Percentiles rank a stretch among this genome's conserved stretches.
phyloP scores from a whole-genome alignment of 2,329 filamentous ascomycete species.

The Raffaelea albimanens region DNA sequence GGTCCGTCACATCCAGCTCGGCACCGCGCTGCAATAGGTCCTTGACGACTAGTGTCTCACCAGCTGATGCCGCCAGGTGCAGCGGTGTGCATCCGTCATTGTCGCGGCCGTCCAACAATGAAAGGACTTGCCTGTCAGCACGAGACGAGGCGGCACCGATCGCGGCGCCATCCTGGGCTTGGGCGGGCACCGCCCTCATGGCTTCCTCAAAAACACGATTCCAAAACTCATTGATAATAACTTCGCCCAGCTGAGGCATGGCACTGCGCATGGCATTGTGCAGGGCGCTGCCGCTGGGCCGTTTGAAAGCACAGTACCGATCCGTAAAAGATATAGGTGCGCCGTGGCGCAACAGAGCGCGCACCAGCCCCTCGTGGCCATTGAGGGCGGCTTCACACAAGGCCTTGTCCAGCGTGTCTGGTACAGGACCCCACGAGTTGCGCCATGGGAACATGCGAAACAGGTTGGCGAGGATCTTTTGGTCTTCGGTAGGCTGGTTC shows the following conservation, averaged over 20 bases:
- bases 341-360: constrained; percentile 13
- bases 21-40: constrained; percentile 10
- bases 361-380: constrained; percentile 9
- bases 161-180: not conserved
- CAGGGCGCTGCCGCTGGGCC: constrained; percentile 4
- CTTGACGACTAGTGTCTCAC: constrained; percentile 1
- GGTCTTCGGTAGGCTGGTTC: not conserved
- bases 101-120: constrained; percentile 9
- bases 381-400: constrained; percentile 7
- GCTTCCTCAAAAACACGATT: not conserved
- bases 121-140: constrained; percentile 1
- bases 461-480: constrained; percentile 3
- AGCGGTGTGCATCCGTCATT: constrained; percentile 12
- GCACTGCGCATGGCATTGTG: constrained; percentile 12
- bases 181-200: not conserved
- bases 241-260: constrained; percentile 7
- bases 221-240: constrained; percentile 5
- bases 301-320: not conserved
- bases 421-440: constrained; percentile 5
- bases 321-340: constrained; percentile 10
- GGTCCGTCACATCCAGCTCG: constrained; percentile 8
- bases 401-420: constrained; percentile 5
- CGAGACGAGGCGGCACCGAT: not conserved
- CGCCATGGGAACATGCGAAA: constrained; percentile 4
- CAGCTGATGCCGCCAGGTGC: constrained; percentile 12